Evolutionary conservation across 208 protist genomes (phyloP).

Genomic region (Sergeia podlipaevii): DNA sequence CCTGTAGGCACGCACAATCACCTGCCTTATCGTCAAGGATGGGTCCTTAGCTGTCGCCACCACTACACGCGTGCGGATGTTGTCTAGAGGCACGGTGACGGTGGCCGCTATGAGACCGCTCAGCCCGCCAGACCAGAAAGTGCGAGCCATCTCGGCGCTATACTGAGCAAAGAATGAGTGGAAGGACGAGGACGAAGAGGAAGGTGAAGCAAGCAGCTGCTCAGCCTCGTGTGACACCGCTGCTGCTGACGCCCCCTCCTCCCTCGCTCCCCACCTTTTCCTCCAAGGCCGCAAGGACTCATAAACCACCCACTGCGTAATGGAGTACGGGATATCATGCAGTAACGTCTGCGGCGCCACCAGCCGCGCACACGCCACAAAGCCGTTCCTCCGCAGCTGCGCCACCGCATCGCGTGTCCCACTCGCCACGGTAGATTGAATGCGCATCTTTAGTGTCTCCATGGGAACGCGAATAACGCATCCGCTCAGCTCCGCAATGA

Average conservation of each 20-base stretch:
- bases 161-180: conserved; percentile 17
- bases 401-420: conserved; percentile 37
- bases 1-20: conserved; percentile 37
- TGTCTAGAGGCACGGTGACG: conserved; percentile 75
- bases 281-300: conserved; percentile 68
- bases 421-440: conserved; percentile 51
- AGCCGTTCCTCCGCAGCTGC: conserved; percentile 44
- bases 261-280: too few species aligned
- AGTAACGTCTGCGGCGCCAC: conserved; percentile 64
- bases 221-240: conserved; percentile 3
- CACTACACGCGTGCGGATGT: conserved; percentile 62
- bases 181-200: too few species aligned
- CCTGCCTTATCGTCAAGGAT: conserved; percentile 18
- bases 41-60: conserved; percentile 40
- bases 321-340: conserved; percentile 80
- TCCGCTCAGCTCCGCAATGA: conserved; percentile 49
- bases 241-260: not conserved
- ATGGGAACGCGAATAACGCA: conserved; percentile 75
- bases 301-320: conserved; percentile 75
- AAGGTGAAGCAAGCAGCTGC: not conserved
- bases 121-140: conserved; percentile 72
- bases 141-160: conserved; percentile 29
- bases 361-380: conserved; percentile 32
- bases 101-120: conserved; percentile 60
- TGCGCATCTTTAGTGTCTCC: conserved; percentile 82